Conservation (phyloP, 257 asterid species). For the Scutellaria barbata region DNA sequence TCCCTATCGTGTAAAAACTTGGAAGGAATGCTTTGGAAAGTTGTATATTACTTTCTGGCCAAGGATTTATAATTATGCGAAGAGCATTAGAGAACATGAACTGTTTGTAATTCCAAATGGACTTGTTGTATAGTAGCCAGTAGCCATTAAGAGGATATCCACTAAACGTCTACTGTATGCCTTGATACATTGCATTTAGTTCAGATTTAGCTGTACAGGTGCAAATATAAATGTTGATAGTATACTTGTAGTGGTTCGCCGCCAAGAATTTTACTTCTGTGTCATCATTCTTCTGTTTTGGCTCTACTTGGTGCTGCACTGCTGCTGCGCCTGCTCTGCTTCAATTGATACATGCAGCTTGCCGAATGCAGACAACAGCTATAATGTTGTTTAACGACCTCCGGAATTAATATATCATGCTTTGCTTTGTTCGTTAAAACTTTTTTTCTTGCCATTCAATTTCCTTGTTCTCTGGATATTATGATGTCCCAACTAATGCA, state of each 20-base stretch:
- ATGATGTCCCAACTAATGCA: not conserved
- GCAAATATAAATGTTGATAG: slow-evolving; percentile 1
- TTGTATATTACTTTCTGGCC: not conserved
- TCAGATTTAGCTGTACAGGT: not conserved
- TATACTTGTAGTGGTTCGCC: not conserved
- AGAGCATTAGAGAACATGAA: not conserved
- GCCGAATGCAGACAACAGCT: not conserved
- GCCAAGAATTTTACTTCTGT: not conserved
- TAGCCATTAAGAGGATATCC: not conserved
- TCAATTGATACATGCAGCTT: not conserved
- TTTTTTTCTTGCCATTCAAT: not conserved
- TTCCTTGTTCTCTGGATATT: not conserved
- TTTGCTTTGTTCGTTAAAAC: not conserved
- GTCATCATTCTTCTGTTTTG: not conserved
- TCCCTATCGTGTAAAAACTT: not conserved
- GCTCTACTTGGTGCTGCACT: not conserved
- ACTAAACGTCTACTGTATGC: not conserved
- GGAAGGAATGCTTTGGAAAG: not conserved
- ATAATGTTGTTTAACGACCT: not conserved
- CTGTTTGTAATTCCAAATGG: not conserved
- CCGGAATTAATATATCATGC: not conserved
- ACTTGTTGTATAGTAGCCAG: too few relatives aligned
- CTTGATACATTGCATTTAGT: not conserved
- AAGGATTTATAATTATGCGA: not conserved
- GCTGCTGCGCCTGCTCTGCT: slow-evolving; percentile 1